These are phyloP conservation scores for Mycena indigotica DNA, from an alignment of 768 basidiomycete genomes.

Conservation along the genomic window DNA sequence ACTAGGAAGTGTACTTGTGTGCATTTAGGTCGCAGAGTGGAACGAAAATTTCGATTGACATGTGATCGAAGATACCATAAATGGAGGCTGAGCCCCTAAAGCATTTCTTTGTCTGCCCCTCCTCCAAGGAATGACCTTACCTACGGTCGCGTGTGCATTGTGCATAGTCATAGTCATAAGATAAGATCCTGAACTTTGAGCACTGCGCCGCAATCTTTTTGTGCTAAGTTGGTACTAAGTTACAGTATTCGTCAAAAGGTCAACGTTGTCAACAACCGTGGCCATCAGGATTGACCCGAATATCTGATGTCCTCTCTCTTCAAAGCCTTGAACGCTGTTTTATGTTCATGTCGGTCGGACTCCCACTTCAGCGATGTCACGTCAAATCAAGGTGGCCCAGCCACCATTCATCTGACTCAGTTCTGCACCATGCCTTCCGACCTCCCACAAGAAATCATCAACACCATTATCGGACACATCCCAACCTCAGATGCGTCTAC, in stretches of 20 bases:
- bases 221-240: too few species aligned
- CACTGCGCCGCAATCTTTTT: too few species aligned
- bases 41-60: not conserved
- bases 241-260: too few species aligned
- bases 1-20: slow-evolving; percentile 4
- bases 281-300: not conserved
- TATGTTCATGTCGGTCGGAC: not conserved
- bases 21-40: not conserved
- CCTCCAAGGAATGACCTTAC: too few species aligned
- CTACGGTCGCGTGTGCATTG: too few species aligned
- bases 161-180: too few species aligned
- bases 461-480: not conserved
- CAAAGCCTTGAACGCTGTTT: not conserved
- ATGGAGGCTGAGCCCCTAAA: too few species aligned
- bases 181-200: too few species aligned
- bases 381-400: not conserved
- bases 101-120: too few species aligned
- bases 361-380: not conserved
- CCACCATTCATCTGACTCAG: not conserved
- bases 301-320: not conserved
- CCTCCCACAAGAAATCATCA: not conserved
- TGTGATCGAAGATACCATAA: not conserved
- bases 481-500: not conserved
- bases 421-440: not conserved
- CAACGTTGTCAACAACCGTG: too few species aligned